These are phyloP conservation scores for Pseudopithomyces chartarum DNA, from an alignment of 2,329 filamentous ascomycete genomes.

Conservation along the genomic window DNA sequence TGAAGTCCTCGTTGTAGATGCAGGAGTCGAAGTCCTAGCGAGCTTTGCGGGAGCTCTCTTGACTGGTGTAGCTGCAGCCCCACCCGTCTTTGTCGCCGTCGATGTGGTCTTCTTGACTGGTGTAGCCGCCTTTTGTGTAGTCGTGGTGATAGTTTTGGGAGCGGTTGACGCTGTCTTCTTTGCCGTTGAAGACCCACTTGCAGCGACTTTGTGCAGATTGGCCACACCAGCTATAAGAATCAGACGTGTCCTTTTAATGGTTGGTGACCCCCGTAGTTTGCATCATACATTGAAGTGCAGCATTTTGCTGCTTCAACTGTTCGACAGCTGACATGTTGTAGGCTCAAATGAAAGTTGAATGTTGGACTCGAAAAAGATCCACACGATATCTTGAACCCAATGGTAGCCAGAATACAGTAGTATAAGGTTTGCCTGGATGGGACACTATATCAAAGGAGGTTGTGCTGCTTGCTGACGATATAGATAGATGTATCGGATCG, in stretches of 20 bases:
- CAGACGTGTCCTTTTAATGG: slow-evolving; percentile 8
- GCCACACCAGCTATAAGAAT: slow-evolving; percentile 31
- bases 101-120: slow-evolving; percentile 31
- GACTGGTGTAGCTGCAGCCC: slow-evolving; percentile 14
- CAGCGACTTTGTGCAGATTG: slow-evolving; percentile 34
- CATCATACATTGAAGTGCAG: slow-evolving; percentile 46
- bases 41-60: slow-evolving; percentile 19
- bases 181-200: slow-evolving; percentile 22
- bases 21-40: neutral
- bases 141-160: slow-evolving; percentile 13
- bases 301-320: slow-evolving; percentile 49
- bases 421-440: neutral
- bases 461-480: neutral
- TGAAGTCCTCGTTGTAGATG: slow-evolving; percentile 3
- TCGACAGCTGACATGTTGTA: slow-evolving; percentile 41
- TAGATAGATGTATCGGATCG: slow-evolving; percentile 1
- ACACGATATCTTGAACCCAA: no score
- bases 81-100: slow-evolving; percentile 5
- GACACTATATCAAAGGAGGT: slow-evolving; percentile 4
- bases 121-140: slow-evolving; percentile 18
- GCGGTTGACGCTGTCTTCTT: slow-evolving; percentile 32
- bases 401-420: neutral
- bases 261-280: neutral
- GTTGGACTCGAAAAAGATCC: no score
- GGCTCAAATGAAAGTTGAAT: no score